Conservation (phyloP, 1,139 yeast genomes). For the Candida anutae region DNA sequence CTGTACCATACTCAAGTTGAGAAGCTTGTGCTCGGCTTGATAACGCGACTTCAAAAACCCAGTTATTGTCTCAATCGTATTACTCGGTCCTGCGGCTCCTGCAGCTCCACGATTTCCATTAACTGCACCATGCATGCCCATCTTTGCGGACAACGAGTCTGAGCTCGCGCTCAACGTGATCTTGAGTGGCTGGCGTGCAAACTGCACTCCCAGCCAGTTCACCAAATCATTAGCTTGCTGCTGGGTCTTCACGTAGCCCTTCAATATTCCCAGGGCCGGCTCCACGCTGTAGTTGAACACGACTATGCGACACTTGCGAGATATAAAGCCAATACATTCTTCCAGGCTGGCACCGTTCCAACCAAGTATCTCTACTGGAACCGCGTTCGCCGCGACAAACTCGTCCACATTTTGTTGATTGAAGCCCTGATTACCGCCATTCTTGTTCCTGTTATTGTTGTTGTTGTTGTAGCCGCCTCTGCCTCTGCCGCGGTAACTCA, state of each 20-base stretch:
- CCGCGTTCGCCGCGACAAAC: constrained; percentile 24
- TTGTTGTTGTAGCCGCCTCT: constrained; percentile 27
- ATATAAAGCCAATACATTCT: constrained; percentile 61
- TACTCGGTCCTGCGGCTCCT: constrained; percentile 4
- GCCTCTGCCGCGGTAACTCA: constrained; percentile 43
- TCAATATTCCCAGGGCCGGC: constrained; percentile 36
- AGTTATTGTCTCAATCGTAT: constrained; percentile 56
- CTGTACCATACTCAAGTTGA: constrained; percentile 63
- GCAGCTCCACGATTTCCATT: constrained; percentile 6
- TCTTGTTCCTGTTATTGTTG: constrained; percentile 11
- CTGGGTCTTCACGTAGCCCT: constrained; percentile 49
- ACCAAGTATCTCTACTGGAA: constrained; percentile 57
- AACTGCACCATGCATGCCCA: no score
- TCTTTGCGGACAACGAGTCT: constrained; percentile 12
- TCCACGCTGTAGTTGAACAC: constrained; percentile 43
- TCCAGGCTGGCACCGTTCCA: constrained; percentile 78
- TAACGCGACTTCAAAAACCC: constrained; percentile 60
- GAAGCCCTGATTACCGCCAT: constrained; percentile 11
- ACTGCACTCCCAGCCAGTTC: constrained; percentile 67
- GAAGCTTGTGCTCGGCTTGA: constrained; percentile 53
- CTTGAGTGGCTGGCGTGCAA: constrained; percentile 66
- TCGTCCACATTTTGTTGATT: constrained; percentile 24
- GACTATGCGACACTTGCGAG: constrained; percentile 56
- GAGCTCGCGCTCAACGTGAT: constrained; percentile 35
- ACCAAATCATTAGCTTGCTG: constrained; percentile 53